Evolutionary conservation across 2,329 filamentous ascomycete genomes (phyloP), one percentile per base, ranked within the genome.

Genomic region (Apiospora aurea): DNA sequence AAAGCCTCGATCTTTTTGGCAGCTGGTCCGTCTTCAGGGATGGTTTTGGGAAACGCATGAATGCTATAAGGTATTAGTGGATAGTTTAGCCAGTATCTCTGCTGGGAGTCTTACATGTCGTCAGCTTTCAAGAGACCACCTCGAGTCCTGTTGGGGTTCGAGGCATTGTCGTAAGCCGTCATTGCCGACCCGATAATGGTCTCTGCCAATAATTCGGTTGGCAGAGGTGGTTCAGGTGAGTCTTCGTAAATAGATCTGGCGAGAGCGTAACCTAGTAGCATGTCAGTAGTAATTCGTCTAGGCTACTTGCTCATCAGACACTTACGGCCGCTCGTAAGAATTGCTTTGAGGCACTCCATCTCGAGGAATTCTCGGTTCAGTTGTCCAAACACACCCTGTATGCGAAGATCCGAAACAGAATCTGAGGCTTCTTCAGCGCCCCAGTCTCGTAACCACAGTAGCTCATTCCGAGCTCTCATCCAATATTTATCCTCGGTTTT

Each of bases 71-170:
- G 44, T 53, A 57, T 75, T 43, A 74, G 67, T 49, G 43, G 29
- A 7, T 41, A 26, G 34, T 70, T 2, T 53, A 70, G 10, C 44
- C 18, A 24, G 51, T 43, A 21, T 68, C 47, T 66, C 18, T 49
- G 44, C 18, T n/a, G 34, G 34, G 14, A 67, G 67, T 79, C 89
- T 81, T 83, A 93, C 92, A 94, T 92, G 69, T 94, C 92, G 75
- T 92, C 87, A 66, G 93, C 94, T 80, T 91, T 94, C 81, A 94
- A 94, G 77, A 96, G 86, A 0, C 92, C 92, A 21, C 94, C 94
- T 75, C 93, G 87, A 1, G 89, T 93, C 71, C 90, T 89, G 76
- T 96, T 95, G 0, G 93, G 92, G 77, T 96, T 96, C 29, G 92
- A 93, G 3, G 94, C 93, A 78, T 94, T 94, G 77, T 96, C 94